phyloP scores from a whole-genome alignment of 2,329 filamentous ascomycete genomes.

The Metarhizium rileyi region DNA sequence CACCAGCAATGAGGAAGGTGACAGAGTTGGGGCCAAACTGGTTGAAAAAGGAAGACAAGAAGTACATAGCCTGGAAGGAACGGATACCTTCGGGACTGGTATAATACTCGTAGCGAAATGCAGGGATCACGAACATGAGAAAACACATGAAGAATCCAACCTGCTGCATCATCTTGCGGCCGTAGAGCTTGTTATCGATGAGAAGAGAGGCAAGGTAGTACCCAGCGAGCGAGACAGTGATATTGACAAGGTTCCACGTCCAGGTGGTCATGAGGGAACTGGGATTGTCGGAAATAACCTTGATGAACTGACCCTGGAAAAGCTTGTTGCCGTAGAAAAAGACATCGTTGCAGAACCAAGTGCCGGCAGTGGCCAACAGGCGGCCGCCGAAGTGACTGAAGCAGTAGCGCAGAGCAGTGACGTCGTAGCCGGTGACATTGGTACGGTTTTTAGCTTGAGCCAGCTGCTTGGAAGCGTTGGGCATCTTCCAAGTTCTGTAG shows the following conservation, averaged over 20 bases:
- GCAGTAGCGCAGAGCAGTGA: conserved; percentile 69
- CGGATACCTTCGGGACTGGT: conserved; percentile 61
- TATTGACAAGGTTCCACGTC: conserved; percentile 89
- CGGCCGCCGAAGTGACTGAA: conserved; percentile 79
- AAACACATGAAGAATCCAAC: conserved; percentile 89
- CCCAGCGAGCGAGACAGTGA: conserved; percentile 72
- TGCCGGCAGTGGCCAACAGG: conserved; percentile 73
- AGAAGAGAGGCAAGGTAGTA: conserved; percentile 86
- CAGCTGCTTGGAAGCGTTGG: conserved; percentile 74
- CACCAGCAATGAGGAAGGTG: conserved; percentile 90
- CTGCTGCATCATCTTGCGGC: conserved; percentile 93
- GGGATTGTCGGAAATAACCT: conserved; percentile 60
- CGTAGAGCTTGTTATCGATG: conserved; percentile 95
- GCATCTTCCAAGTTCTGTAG: conserved; percentile 94
- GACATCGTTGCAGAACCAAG: conserved; percentile 94
- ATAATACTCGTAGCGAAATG: conserved; percentile 82
- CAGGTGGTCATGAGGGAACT: conserved; percentile 74
- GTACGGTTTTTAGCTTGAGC: conserved; percentile 73
- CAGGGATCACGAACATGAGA: conserved; percentile 85
- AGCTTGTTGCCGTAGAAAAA: conserved; percentile 99
- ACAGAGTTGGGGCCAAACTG: conserved; percentile 96
- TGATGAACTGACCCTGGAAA: conserved; percentile 87
- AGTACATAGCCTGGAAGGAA: conserved; percentile 97
- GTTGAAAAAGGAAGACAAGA: conserved; percentile 96
- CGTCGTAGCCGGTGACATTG: conserved; percentile 85